phyloP scores from a whole-genome alignment of 192 early-diverging fungal genomes.

The Tieghemiomyces parasiticus region DNA sequence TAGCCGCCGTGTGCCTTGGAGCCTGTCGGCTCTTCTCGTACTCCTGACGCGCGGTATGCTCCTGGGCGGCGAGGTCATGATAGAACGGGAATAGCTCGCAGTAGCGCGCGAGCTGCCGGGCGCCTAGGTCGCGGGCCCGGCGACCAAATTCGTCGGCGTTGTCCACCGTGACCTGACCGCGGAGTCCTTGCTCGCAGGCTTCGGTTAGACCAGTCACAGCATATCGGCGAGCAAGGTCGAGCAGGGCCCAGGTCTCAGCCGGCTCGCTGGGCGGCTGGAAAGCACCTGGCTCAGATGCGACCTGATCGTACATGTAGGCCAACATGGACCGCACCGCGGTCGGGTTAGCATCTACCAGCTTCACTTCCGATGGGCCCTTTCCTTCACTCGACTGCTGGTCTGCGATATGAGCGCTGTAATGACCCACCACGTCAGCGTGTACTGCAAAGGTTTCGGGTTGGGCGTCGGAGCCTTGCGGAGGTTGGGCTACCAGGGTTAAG shows the following conservation, averaged over 20 bases:
- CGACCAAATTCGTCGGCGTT: neutral
- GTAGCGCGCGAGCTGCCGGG: neutral
- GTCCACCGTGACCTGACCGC: neutral
- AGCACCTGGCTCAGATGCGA: neutral
- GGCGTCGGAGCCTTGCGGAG: neutral
- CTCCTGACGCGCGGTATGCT: too few relatives aligned
- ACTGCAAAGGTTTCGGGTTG: neutral
- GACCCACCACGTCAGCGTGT: neutral
- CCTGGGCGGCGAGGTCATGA: neutral
- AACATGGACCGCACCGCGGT: neutral
- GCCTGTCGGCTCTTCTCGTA: too few relatives aligned
- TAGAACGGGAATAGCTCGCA: neutral
- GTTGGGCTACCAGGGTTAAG: neutral
- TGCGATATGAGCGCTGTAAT: neutral
- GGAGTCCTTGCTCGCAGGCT: slow-evolving; percentile 2
- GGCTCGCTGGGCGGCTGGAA: neutral
- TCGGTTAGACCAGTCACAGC: neutral
- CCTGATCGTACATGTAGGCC: neutral
- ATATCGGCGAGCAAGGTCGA: neutral
- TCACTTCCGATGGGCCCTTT: neutral
- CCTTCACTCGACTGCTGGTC: neutral
- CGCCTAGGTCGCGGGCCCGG: neutral
- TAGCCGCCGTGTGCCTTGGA: too few relatives aligned
- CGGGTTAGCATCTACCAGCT: neutral
- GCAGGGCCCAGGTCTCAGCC: neutral